A percentile compares a stretch with the other conserved stretches of the same genome.
Conservation (phyloP, 2,329 filamentous ascomycete species). For the Clarireedia monteithiana region DNA sequence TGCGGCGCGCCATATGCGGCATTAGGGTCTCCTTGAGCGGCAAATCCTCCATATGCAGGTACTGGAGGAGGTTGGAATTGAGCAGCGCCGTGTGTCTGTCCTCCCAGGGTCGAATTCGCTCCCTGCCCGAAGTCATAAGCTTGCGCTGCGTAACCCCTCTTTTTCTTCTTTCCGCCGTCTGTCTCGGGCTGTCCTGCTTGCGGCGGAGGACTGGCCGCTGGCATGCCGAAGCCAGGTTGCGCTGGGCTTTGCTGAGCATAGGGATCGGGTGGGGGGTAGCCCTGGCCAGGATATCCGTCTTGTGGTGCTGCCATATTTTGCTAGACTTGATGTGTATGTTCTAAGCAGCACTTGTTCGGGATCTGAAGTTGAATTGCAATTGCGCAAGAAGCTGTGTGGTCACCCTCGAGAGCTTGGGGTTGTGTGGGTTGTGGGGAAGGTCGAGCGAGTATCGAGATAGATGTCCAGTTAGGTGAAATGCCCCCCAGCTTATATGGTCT, state of each 20-base stretch:
- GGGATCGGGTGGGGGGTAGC: constrained; percentile 35
- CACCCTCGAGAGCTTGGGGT: constrained; percentile 10
- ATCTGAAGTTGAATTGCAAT: neutral
- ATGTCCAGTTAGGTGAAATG: neutral
- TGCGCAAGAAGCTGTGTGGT: constrained; percentile 9
- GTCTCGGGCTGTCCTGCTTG: constrained; percentile 31
- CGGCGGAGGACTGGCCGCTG: constrained; percentile 22
- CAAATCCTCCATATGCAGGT: constrained; percentile 31
- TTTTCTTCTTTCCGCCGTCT: constrained; percentile 66
- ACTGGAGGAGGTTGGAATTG: constrained; percentile 34
- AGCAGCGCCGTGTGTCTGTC: constrained; percentile 53
- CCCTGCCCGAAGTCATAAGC: constrained; percentile 89
- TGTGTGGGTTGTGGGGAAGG: constrained; percentile 9
- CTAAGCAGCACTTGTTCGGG: neutral
- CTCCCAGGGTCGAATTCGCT: constrained; percentile 66
- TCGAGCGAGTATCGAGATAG: constrained; percentile 9
- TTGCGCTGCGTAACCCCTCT: constrained; percentile 87
- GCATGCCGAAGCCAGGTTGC: constrained; percentile 27
- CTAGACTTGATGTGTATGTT: constrained; percentile 31
- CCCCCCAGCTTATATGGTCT: constrained; percentile 11
- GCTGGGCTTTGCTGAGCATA: constrained; percentile 36
- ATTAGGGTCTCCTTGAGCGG: constrained; percentile 22
- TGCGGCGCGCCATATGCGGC: constrained; percentile 25
- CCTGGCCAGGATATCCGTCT: constrained; percentile 41
- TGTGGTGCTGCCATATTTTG: constrained; percentile 43